Percentiles rank a stretch among this genome's conserved stretches.
Evolutionary conservation across 805 yeast genomes (phyloP).

Genomic region (Myxozyma udenii): DNA sequence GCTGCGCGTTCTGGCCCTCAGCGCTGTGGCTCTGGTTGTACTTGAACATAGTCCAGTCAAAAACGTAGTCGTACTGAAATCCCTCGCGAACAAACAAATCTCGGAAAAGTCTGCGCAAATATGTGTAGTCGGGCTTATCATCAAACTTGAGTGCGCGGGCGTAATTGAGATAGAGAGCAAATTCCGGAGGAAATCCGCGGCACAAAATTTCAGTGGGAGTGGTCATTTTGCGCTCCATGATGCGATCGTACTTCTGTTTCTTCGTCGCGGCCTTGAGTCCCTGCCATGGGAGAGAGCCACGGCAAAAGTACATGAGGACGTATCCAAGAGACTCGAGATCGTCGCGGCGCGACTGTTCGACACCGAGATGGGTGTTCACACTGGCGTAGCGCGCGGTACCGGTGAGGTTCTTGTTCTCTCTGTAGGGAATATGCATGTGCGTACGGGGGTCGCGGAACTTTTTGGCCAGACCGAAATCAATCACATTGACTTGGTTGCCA

Average conservation of each 20-base stretch:
- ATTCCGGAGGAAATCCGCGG: constrained; percentile 88
- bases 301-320: constrained; percentile 87
- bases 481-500: constrained; percentile 92
- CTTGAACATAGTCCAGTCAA: constrained; percentile 93
- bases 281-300: constrained; percentile 98
- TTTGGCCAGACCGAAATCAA: constrained; percentile 91
- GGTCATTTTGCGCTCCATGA: constrained; percentile 90
- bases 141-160: constrained; percentile 89
- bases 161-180: constrained; percentile 80
- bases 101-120: constrained; percentile 81
- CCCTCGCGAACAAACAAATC: constrained; percentile 85
- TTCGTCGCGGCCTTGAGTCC: constrained; percentile 95
- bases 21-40: constrained; percentile 42
- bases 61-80: constrained; percentile 87
- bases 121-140: constrained; percentile 92
- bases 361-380: constrained; percentile 92
- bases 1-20: constrained; percentile 46
- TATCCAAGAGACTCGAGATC: constrained; percentile 94
- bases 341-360: constrained; percentile 95
- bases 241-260: constrained; percentile 94
- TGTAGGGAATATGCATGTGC: constrained; percentile 90
- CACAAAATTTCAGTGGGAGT: constrained; percentile 83
- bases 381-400: constrained; percentile 98
- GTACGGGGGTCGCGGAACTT: constrained; percentile 93
- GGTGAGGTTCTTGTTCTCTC: constrained; percentile 92